Conservation (phyloP, 768 basidiomycete species). For the Leccinum boreale region DNA sequence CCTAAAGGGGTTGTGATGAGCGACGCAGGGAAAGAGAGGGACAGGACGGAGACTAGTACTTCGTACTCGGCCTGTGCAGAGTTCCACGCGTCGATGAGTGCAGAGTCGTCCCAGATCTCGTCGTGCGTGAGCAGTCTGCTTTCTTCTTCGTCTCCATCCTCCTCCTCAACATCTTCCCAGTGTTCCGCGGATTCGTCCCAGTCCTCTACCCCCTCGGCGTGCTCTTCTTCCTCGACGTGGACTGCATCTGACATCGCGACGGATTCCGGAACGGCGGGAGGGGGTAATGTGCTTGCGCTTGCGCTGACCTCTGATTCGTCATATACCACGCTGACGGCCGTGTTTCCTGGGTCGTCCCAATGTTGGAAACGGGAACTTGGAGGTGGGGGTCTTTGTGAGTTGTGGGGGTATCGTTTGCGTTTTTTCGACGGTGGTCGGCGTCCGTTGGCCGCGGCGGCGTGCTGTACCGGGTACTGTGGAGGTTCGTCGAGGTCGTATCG, state of each 20-base stretch:
- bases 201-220: constrained; percentile 21
- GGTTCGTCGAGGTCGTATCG: constrained; percentile 27
- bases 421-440: constrained; percentile 48
- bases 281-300: neutral
- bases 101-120: constrained; percentile 87
- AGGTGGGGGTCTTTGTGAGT: constrained; percentile 4
- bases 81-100: constrained; percentile 80
- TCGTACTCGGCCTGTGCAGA: constrained; percentile 81
- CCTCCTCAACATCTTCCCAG: constrained; percentile 12
- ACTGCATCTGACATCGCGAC: neutral
- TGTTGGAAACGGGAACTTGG: constrained; percentile 32
- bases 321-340: constrained; percentile 28
- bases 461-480: neutral
- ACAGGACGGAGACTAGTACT: constrained; percentile 31
- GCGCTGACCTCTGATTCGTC: neutral
- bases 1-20: constrained; percentile 29
- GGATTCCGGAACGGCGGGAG: neutral
- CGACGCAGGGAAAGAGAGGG: neutral
- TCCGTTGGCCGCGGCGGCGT: neutral
- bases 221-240: constrained; percentile 4
- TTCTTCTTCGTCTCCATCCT: constrained; percentile 43
- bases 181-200: constrained; percentile 14
- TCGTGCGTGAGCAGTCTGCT: constrained; percentile 64
- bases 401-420: constrained; percentile 35
- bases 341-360: constrained; percentile 40